phyloP scores from a whole-genome alignment of 2,329 filamentous ascomycete genomes.

The Xylaria hypoxylon region DNA sequence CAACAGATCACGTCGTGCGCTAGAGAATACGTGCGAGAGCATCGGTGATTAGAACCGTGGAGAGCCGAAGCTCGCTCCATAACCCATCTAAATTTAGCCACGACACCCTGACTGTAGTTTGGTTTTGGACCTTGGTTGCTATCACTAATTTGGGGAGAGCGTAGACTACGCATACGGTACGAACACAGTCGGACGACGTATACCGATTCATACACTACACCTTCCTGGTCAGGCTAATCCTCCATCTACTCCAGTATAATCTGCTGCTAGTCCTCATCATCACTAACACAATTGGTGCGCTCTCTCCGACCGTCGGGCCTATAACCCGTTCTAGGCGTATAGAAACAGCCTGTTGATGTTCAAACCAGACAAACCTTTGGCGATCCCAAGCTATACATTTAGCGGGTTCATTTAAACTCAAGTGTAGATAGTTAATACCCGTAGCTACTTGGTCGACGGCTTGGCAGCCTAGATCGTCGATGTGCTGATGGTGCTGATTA shows the following conservation, averaged over 20 bases:
- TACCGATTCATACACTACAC: slow-evolving; percentile 27
- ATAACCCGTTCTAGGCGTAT: slow-evolving; percentile 30
- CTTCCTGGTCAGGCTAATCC: slow-evolving; percentile 38
- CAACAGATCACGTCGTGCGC: not conserved
- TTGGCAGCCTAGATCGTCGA: slow-evolving; percentile 16
- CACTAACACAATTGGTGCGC: slow-evolving; percentile 30
- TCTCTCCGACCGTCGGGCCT: slow-evolving; percentile 31
- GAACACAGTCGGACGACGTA: slow-evolving; percentile 16
- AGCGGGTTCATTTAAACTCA: not conserved
- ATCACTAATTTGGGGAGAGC: slow-evolving; percentile 14
- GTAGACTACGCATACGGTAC: slow-evolving; percentile 1
- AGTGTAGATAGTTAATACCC: not conserved
- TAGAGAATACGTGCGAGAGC: no score
- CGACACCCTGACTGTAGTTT: not conserved
- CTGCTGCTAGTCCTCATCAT: slow-evolving; percentile 9
- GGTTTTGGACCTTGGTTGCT: no score
- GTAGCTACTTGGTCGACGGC: not conserved
- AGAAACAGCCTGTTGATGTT: not conserved
- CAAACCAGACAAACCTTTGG: slow-evolving; percentile 3
- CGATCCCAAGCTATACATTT: slow-evolving; percentile 17
- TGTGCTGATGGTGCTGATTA: slow-evolving; percentile 3
- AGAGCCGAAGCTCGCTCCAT: slow-evolving; percentile 22
- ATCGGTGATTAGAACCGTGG: not conserved
- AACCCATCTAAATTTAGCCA: slow-evolving; percentile 35
- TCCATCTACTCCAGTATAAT: slow-evolving; percentile 28